phyloP scores from a whole-genome alignment of 768 basidiomycete genomes.

The Daedaleopsis sinensis region DNA sequence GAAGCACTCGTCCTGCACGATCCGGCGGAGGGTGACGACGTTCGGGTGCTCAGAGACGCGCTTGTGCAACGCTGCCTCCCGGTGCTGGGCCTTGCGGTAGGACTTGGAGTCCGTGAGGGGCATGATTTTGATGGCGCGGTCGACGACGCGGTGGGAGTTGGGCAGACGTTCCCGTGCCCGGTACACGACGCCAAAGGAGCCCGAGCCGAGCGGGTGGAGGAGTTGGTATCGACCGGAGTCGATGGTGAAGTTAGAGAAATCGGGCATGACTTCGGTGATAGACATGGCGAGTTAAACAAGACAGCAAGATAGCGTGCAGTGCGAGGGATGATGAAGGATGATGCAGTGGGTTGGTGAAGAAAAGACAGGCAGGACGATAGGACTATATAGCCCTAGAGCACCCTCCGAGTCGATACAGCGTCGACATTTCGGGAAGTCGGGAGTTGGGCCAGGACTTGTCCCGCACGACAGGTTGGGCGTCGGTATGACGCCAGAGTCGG shows the following conservation, averaged over 20 bases:
- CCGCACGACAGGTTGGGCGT: too few relatives aligned
- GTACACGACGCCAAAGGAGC: conserved; percentile 94
- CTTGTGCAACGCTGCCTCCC: conserved; percentile 68
- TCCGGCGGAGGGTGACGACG: conserved; percentile 69
- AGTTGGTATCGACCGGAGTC: conserved; percentile 82
- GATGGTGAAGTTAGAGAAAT: conserved; percentile 46
- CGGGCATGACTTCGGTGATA: conserved; percentile 9
- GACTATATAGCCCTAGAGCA: too few relatives aligned
- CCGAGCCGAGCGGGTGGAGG: conserved; percentile 82
- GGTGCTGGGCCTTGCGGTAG: conserved; percentile 42
- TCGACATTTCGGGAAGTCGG: too few relatives aligned
- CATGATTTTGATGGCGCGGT: conserved; percentile 27
- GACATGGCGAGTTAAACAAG: conserved; percentile 5
- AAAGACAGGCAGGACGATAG: too few relatives aligned
- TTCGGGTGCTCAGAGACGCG: conserved; percentile 57
- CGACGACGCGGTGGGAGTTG: neutral
- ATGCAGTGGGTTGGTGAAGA: neutral
- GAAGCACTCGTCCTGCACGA: conserved; percentile 60
- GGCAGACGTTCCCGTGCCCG: conserved; percentile 61
- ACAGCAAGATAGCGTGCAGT: neutral
- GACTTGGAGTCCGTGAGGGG: conserved; percentile 5
- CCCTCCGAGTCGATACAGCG: too few relatives aligned
- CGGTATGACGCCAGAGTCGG: neutral
- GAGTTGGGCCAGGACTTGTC: too few relatives aligned
- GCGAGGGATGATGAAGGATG: neutral